These are phyloP conservation scores for Xenoacremonium recifei DNA, from an alignment of 2,329 filamentous ascomycete species.

Conservation along the genomic window DNA sequence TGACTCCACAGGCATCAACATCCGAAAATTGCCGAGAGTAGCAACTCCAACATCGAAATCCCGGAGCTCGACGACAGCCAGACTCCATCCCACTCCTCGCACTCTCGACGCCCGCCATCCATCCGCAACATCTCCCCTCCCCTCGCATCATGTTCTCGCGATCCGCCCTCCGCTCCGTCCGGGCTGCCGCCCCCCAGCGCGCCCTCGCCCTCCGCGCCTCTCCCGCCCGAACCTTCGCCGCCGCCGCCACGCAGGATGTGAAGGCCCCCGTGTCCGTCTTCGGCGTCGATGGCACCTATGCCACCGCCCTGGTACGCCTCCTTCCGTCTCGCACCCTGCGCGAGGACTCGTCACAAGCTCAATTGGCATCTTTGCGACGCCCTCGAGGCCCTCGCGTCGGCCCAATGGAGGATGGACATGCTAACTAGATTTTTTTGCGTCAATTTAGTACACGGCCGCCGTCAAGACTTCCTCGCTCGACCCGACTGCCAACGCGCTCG, in stretches of 20 bases:
- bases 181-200: constrained; percentile 60
- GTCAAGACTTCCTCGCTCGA: constrained; percentile 86
- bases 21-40: constrained; percentile 42
- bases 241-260: constrained; percentile 67
- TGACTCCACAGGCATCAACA: constrained; percentile 44
- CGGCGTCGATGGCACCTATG: constrained; percentile 97
- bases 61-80: constrained; percentile 28
- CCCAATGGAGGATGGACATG: constrained; percentile 23
- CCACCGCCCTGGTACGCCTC: constrained; percentile 86
- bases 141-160: constrained; percentile 54
- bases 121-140: constrained; percentile 19
- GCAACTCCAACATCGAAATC: constrained; percentile 33
- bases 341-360: constrained; percentile 6
- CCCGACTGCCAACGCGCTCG: constrained; percentile 76
- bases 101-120: constrained; percentile 19
- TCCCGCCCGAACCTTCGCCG: constrained; percentile 76
- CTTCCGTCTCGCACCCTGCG: constrained; percentile 5
- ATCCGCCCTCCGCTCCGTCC: constrained; percentile 56
- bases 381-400: constrained; percentile 13
- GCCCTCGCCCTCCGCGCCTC: constrained; percentile 41
- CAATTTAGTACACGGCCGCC: constrained; percentile 87
- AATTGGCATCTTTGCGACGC: constrained; percentile 21
- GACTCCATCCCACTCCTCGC: constrained; percentile 21
- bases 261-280: constrained; percentile 90
- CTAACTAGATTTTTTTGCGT: constrained; percentile 27